Evolutionary conservation across 108 stramenopile species (phyloP).

Genomic region (Fistulifera solaris): DNA sequence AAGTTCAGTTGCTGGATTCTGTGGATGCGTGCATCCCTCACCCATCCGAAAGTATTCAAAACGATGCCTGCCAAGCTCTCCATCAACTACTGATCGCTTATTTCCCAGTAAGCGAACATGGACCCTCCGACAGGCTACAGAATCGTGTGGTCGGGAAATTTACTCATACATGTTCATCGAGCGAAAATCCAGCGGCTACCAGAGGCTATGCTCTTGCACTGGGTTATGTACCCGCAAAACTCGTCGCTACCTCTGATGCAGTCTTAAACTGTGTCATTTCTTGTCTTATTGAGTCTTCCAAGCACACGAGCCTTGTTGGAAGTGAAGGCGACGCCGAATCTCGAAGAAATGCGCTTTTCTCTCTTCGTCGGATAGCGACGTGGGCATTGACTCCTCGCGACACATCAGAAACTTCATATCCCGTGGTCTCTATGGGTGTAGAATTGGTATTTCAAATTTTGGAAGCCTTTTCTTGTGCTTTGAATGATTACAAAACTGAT

Average conservation of each 20-base stretch:
- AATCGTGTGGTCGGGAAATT: constrained; percentile 81
- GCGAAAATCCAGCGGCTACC: constrained; percentile 89
- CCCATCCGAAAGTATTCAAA: constrained; percentile 87
- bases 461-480: constrained; percentile 47
- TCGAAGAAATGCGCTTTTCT: constrained; percentile 76
- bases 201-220: constrained; percentile 89
- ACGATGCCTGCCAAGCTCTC: constrained; percentile 67
- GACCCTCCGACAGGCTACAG: constrained; percentile 82
- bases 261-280: constrained; percentile 48
- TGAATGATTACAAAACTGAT: constrained; percentile 93
- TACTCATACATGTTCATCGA: constrained; percentile 46
- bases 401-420: not conserved
- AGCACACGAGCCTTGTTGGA: constrained; percentile 50
- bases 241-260: constrained; percentile 51
- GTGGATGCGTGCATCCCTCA: constrained; percentile 88
- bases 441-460: constrained; percentile 55
- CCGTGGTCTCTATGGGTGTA: constrained; percentile 9
- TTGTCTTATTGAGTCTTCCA: constrained; percentile 44
- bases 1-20: constrained; percentile 86
- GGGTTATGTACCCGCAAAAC: constrained; percentile 77
- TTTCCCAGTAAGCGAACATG: constrained; percentile 75
- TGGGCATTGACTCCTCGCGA: constrained; percentile 40
- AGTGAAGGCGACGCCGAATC: constrained; percentile 93
- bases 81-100: constrained; percentile 56
- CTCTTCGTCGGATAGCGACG: constrained; percentile 58